Base-by-base conservation (phyloP, 2,329 filamentous ascomycete species). In the Ophiostoma novo-ulmi region DNA sequence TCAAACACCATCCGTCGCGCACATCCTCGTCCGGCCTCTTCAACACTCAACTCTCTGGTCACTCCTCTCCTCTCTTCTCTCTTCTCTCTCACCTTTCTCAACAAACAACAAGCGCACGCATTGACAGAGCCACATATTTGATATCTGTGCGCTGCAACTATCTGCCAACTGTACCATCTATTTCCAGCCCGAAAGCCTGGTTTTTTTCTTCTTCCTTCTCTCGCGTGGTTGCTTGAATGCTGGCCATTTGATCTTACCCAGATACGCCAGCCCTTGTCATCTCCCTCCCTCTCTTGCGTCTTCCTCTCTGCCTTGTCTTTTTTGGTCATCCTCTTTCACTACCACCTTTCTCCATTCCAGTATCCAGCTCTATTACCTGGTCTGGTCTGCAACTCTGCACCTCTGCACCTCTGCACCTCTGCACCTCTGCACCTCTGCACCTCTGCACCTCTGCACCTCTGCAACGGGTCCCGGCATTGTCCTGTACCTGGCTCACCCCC, bases 1-100 rank as follows among this genome's bases (percentile, higher is more conserved):
- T 70, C 71, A 72, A 38, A 70, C 69, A n/a, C 66, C 64, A 26
- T 55, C 67, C 36, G 39, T 64, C 68, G 52, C 64, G 61, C 65
- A 66, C 67, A 31, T 38, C 64, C 61, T 61, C 31, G 58, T 17
- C 44, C 48, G 39, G 11, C 67, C 48, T 38, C 11, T 26, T 26
- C 22, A 58, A 48, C 52, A 1, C 52, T 22, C 20, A 14, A 26
- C 6, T 63, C 14, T 35, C 52, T n/a, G n/a, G 11, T 3, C 52
- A 22, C 13, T 10, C 7, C 22, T 58, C n/a, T 8, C 1, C n/a
- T 14, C n/a, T 11, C n/a, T 10, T 26, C 2, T 26, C 22, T 58
- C 8, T 3, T 4, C n/a, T 14, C n/a, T 11, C n/a, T 6, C n/a
- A 26, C n/a, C 17, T 8, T 13, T 14, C 52, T 48, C 44, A 48